These are phyloP conservation scores for Coniferiporia weirii DNA, from an alignment of 1,284 basidiomycete species.

Conservation along the genomic window DNA sequence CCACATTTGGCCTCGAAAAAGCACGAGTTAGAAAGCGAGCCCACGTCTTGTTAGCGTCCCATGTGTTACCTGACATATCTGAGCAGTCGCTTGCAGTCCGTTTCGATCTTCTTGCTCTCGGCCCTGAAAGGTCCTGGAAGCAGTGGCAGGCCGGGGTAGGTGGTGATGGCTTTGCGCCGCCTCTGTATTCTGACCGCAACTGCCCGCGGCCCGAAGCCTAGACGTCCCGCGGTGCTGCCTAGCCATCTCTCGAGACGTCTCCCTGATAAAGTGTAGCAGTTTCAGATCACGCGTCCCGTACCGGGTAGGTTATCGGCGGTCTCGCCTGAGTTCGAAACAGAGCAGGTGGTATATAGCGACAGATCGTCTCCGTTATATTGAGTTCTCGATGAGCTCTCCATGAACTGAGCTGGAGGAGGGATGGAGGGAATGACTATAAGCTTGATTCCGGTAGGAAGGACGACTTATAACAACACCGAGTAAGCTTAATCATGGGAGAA, in stretches of 20 bases:
- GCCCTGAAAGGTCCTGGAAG: neutral
- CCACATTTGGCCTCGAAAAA: neutral
- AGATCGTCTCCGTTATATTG: no score
- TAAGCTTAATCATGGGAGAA: no score
- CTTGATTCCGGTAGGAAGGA: no score
- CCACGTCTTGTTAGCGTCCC: neutral
- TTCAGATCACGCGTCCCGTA: neutral
- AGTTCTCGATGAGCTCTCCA: no score
- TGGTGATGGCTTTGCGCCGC: neutral
- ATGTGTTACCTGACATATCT: neutral
- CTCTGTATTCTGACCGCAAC: neutral
- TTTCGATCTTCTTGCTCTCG: neutral
- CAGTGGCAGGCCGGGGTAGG: neutral
- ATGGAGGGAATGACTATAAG: no score
- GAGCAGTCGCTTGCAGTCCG: neutral
- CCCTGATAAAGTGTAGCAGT: neutral
- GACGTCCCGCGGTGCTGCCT: neutral
- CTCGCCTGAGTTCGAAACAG: no score
- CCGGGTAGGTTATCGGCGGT: neutral
- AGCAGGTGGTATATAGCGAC: no score
- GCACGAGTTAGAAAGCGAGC: neutral
- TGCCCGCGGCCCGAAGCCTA: neutral
- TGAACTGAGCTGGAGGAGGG: no score
- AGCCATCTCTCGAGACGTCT: neutral
- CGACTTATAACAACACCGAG: no score